phyloP scores from a whole-genome alignment of 805 yeast species.

The Saccharomycopsis microspora region DNA sequence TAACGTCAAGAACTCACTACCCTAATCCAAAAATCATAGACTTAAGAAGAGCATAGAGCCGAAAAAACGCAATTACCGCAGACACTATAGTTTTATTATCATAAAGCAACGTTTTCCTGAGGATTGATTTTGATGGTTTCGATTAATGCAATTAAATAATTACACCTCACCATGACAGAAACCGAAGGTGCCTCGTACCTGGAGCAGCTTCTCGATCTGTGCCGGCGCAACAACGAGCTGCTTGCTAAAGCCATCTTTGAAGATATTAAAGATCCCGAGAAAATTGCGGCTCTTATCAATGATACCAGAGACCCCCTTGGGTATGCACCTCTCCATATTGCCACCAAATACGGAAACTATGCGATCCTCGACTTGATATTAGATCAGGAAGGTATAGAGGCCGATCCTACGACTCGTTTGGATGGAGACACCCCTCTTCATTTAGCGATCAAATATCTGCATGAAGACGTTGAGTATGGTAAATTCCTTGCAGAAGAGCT shows the following conservation, averaged over 20 bases:
- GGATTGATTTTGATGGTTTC: no score
- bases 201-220: constrained; percentile 78
- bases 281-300: constrained; percentile 47
- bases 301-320: constrained; percentile 64
- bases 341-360: constrained; percentile 73
- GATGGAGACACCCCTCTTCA: constrained; percentile 89
- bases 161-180: neutral
- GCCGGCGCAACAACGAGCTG: constrained; percentile 81
- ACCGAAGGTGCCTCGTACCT: constrained; percentile 62
- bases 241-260: constrained; percentile 48
- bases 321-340: constrained; percentile 71
- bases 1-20: no score
- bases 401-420: constrained; percentile 62
- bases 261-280: constrained; percentile 23
- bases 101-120: no score
- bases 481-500: constrained; percentile 65
- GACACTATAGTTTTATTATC: no score
- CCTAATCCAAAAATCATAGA: no score
- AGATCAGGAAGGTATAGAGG: constrained; percentile 84
- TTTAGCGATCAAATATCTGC: constrained; percentile 65
- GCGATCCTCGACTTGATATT: constrained; percentile 73
- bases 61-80: no score
- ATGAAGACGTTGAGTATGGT: constrained; percentile 80
- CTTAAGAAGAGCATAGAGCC: no score
- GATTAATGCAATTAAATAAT: no score